Base-by-base conservation (phyloP, 805 yeast species). In the Brettanomyces naardenensis region DNA sequence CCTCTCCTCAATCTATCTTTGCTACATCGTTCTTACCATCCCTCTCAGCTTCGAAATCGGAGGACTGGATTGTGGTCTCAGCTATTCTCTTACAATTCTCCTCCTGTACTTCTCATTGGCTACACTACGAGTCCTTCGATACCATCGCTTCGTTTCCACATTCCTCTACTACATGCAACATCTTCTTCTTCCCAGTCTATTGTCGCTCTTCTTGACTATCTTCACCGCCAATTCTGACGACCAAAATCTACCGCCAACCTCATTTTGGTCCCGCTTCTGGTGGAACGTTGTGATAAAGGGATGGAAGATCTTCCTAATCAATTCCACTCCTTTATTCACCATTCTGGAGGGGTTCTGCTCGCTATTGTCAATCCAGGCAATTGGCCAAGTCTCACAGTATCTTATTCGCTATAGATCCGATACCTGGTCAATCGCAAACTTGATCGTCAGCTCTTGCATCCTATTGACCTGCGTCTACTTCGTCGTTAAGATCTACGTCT, bases 11-110 rank as follows among this genome's bases (percentile, higher is more conserved):
- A 58, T 82, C 22, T 87, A 88, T 52, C 64, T 87, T 38, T 56
- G 73, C 5, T 71, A 85, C 36, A 77, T 86, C 10, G 71, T 88
- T 21, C 66, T 89, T 22, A 82, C 96, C 3, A 82, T 92, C 5
- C 97, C 97, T 4, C 70, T 92, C 44, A 83, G 97, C 19, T 92
- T 92, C 60, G 95, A 90, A 53, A 81, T 87, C 28, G 97, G 97
- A 7, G 97, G 97, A 1, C 71, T 80, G 15, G 70, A 76, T 39
- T 90, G 97, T 60, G 98, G 98, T 1, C 64, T 92, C 42, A 77
- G 94, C 15, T 92, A 78, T 57, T 78, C 90, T 0, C 70, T 78
- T 23, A 79, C 95, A 5, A 68, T 90, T 34, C 73, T 85, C 38
- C 64, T 73, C 31, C 60, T 82, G 37, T 89, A 88, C 59, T 79